phyloP scores from a whole-genome alignment of 179 eudicot genomes.

The Pouteria campechiana region DNA sequence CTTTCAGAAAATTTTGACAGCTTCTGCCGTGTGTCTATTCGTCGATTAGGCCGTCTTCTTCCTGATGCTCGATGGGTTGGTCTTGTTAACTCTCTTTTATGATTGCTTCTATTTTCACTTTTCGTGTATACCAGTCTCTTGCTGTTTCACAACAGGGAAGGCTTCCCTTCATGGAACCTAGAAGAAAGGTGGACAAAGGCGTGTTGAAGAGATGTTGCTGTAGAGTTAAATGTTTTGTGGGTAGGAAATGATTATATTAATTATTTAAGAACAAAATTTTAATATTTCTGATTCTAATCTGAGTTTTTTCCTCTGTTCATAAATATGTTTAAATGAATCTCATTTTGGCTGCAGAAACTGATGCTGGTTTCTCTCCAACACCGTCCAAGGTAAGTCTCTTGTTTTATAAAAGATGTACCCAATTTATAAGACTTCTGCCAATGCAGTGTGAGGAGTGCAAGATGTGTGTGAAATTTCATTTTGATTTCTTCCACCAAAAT shows the following conservation, averaged over 20 bases:
- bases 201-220: constrained; percentile 37
- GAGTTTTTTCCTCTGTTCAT: no score
- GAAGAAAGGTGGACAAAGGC: constrained; percentile 33
- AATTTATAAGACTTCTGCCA: no score
- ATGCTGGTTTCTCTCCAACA: constrained; percentile 73
- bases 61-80: constrained; percentile 84
- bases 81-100: neutral
- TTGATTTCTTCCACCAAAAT: no score
- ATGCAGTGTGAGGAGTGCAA: no score
- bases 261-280: neutral
- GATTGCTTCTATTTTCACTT: neutral
- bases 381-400: constrained; percentile 70
- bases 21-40: constrained; percentile 57
- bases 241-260: constrained; percentile 17
- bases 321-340: neutral
- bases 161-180: constrained; percentile 74
- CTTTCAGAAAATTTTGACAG: constrained; percentile 34
- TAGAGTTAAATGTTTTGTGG: constrained; percentile 74
- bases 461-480: no score
- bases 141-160: constrained; percentile 20
- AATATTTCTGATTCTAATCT: neutral
- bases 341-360: constrained; percentile 48
- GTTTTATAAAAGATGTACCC: no score
- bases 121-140: neutral
- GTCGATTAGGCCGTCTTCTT: constrained; percentile 77